A percentile compares a stretch with the other conserved stretches of the same genome.
Evolutionary conservation across 176 grass and related monocot genomes (phyloP).

Genomic region (Cenchrus purpureus): DNA sequence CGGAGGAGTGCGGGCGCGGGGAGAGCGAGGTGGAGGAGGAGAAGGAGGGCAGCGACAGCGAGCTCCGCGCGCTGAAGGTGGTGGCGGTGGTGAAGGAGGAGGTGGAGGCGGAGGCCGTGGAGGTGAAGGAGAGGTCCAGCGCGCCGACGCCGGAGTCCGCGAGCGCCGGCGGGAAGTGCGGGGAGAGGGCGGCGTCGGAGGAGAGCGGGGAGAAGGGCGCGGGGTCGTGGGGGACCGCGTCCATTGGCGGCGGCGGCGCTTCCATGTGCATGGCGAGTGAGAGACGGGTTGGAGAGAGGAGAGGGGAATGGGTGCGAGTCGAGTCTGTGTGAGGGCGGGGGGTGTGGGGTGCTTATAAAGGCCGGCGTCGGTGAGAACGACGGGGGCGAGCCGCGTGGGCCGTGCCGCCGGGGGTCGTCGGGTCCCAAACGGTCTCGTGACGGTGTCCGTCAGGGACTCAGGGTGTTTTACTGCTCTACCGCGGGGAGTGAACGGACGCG

Average conservation of each 20-base stretch:
- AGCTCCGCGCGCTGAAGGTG: slow-evolving; percentile 84
- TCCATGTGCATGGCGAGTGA: slow-evolving; percentile 46
- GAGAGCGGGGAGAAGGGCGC: slow-evolving; percentile 42
- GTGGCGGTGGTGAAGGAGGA: slow-evolving; percentile 71
- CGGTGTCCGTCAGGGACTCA: too few species aligned
- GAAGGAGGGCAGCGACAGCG: slow-evolving; percentile 73
- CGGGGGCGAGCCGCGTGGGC: neutral
- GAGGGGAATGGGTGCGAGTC: neutral
- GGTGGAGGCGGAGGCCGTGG: slow-evolving; percentile 66
- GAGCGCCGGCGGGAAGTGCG: slow-evolving; percentile 35
- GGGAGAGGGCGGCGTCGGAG: slow-evolving; percentile 27
- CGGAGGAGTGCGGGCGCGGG: slow-evolving; percentile 66
- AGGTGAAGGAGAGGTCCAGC: slow-evolving; percentile 74
- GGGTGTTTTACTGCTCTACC: neutral
- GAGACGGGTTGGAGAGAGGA: neutral
- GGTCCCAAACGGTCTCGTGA: slow-evolving; percentile 2
- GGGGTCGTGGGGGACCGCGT: slow-evolving; percentile 11
- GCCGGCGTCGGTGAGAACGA: slow-evolving; percentile 36
- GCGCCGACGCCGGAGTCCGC: slow-evolving; percentile 9
- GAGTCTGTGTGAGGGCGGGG: neutral
- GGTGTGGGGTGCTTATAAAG: slow-evolving; percentile 27
- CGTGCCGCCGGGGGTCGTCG: neutral
- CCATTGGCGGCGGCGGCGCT: slow-evolving; percentile 38
- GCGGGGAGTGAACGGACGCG: neutral
- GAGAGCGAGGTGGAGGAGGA: slow-evolving; percentile 69